phyloP scores from a whole-genome alignment of 2,329 filamentous ascomycete genomes.

The Aplosporella prunicola region DNA sequence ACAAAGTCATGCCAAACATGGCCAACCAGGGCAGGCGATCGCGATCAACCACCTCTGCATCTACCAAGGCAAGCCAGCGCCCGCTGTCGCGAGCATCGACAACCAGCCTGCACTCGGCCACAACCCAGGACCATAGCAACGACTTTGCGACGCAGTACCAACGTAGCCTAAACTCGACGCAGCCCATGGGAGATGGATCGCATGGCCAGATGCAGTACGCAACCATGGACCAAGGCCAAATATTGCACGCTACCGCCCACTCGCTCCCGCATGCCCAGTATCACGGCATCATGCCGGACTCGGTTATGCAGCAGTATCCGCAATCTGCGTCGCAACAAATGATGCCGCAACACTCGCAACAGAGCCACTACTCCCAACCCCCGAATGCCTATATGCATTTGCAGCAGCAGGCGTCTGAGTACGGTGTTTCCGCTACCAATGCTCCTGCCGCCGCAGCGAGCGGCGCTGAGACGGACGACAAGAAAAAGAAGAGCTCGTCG shows the following conservation, averaged over 20 bases:
- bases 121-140: constrained; percentile 19
- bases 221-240: constrained; percentile 22
- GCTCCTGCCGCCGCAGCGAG: constrained; percentile 5
- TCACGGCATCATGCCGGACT: constrained; percentile 2
- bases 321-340: constrained; percentile 7
- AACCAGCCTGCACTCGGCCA: constrained; percentile 35
- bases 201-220: constrained; percentile 16
- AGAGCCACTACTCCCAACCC: constrained; percentile 2
- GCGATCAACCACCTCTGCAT: constrained; percentile 37
- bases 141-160: constrained; percentile 14
- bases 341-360: constrained; percentile 9
- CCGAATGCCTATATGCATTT: constrained; percentile 8
- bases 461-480: constrained; percentile 27
- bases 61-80: constrained; percentile 32
- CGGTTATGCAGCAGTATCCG: constrained; percentile 2
- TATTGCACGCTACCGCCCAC: constrained; percentile 28
- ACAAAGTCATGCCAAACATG: constrained; percentile 18
- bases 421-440: not conserved
- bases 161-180: constrained; percentile 13
- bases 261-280: constrained; percentile 11
- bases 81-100: constrained; percentile 41
- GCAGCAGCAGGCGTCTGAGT: constrained; percentile 4
- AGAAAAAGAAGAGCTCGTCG: constrained; percentile 50
- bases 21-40: constrained; percentile 32
- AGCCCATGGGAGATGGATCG: constrained; percentile 13